These are phyloP conservation scores for Lachancea meyersii DNA, from an alignment of 805 yeast species.

Conservation along the genomic window DNA sequence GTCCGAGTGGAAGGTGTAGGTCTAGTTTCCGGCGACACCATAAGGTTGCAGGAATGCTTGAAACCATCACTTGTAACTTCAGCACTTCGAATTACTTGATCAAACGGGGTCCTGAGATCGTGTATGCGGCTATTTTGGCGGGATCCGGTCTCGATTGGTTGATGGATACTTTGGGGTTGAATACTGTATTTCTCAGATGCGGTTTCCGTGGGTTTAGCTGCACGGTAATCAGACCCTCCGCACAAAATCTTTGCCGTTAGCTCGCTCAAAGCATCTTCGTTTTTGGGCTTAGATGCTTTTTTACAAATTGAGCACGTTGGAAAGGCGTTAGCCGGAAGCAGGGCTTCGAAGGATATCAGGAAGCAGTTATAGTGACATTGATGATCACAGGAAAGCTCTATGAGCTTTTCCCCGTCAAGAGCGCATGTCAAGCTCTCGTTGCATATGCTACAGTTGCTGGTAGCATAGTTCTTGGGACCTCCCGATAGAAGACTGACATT, in stretches of 20 bases:
- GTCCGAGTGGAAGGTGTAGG: not conserved
- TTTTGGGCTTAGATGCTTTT: slow-evolving; percentile 22
- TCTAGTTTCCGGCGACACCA: not conserved
- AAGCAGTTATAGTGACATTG: slow-evolving; percentile 42
- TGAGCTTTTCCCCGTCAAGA: slow-evolving; percentile 38
- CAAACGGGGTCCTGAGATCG: slow-evolving; percentile 22
- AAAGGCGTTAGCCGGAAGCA: slow-evolving; percentile 11
- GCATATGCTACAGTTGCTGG: slow-evolving; percentile 39
- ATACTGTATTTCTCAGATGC: not conserved
- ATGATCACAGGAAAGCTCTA: slow-evolving; percentile 41
- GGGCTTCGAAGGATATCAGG: slow-evolving; percentile 25
- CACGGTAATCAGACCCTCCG: slow-evolving; percentile 1
- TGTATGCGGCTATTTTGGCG: not conserved
- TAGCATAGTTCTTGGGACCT: slow-evolving; percentile 24
- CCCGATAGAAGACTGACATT: slow-evolving; percentile 15
- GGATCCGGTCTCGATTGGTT: not conserved
- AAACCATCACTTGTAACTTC: slow-evolving; percentile 29
- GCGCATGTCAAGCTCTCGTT: slow-evolving; percentile 37
- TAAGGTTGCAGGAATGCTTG: slow-evolving; percentile 11
- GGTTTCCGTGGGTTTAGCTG: not conserved
- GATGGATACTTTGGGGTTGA: not conserved
- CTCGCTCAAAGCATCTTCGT: slow-evolving; percentile 25
- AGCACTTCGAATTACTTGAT: slow-evolving; percentile 28
- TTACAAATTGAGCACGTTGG: slow-evolving; percentile 30
- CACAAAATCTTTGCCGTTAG: slow-evolving; percentile 18